Conservation (phyloP, 2,329 filamentous ascomycete genomes). For the Penicillium sp. region DNA sequence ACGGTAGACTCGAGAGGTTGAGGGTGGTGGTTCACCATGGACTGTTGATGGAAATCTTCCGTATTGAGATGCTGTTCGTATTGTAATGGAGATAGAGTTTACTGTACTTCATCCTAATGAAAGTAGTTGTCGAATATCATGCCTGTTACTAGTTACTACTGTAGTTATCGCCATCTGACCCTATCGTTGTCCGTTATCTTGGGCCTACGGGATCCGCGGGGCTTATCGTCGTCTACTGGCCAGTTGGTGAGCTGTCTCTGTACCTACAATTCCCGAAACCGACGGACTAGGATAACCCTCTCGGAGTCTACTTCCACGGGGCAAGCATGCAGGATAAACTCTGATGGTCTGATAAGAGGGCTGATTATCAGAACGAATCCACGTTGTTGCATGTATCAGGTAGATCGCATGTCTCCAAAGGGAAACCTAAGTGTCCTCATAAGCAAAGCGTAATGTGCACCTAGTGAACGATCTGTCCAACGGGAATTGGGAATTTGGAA, state of each 20-base stretch:
- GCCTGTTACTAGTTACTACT: too few relatives aligned
- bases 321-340: background rate
- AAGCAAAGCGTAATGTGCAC: too few relatives aligned
- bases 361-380: background rate
- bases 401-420: background rate
- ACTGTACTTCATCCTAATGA: background rate
- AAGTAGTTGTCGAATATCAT: background rate
- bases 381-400: background rate
- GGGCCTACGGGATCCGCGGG: background rate
- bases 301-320: background rate
- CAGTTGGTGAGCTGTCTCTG: background rate
- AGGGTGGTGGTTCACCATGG: too few relatives aligned
- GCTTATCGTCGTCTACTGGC: background rate
- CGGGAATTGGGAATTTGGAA: background rate
- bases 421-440: too few relatives aligned
- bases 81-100: background rate
- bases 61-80: too few relatives aligned
- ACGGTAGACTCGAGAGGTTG: background rate
- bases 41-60: too few relatives aligned
- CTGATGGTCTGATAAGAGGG: slow-evolving; percentile 1
- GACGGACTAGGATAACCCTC: background rate
- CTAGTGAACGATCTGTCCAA: background rate
- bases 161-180: background rate
- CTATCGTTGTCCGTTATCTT: background rate
- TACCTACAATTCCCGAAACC: background rate